A percentile compares a stretch with the other conserved stretches of the same genome.
These are phyloP conservation scores for Pelargonium cotyledonis DNA, from an alignment of 441 rosid genomes.

Conservation along the genomic window DNA sequence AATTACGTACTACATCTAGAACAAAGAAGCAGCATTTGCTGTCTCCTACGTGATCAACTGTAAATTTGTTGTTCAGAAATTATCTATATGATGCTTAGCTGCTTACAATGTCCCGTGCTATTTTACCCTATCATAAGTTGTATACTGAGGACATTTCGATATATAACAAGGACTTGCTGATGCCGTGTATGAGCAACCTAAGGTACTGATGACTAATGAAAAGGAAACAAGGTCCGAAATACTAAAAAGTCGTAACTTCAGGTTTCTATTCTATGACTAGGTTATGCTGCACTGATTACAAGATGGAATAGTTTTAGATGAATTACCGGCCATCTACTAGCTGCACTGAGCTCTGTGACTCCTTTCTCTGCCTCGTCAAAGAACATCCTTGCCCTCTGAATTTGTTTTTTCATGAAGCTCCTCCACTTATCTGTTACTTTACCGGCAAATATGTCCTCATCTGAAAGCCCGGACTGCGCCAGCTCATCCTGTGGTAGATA, in stretches of 20 bases:
- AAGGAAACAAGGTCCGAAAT: too few relatives aligned
- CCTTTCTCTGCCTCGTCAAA: conserved; percentile 44
- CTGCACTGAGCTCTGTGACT: conserved; percentile 36
- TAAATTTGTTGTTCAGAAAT: too few relatives aligned
- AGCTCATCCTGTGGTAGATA: conserved; percentile 47
- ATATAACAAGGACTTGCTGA: too few relatives aligned
- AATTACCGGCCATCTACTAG: conserved; percentile 45
- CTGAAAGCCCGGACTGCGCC: conserved; percentile 31
- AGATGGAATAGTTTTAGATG: not conserved
- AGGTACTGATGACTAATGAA: too few relatives aligned
- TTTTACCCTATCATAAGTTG: too few relatives aligned
- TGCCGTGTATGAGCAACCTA: too few relatives aligned
- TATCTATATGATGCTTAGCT: too few relatives aligned
- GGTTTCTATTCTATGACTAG: not conserved
- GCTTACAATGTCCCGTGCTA: too few relatives aligned
- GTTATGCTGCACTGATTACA: not conserved
- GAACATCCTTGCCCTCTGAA: conserved; percentile 43
- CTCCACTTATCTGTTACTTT: conserved; percentile 45
- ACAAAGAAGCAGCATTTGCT: too few relatives aligned
- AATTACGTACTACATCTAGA: too few relatives aligned
- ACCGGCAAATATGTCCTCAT: conserved; percentile 38
- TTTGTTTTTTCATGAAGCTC: conserved; percentile 41
- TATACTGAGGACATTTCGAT: too few relatives aligned
- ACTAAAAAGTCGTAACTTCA: not conserved
- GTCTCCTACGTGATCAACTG: too few relatives aligned